Conservation (phyloP, 1,284 basidiomycete genomes). For the Pisolithus thermaeus region DNA sequence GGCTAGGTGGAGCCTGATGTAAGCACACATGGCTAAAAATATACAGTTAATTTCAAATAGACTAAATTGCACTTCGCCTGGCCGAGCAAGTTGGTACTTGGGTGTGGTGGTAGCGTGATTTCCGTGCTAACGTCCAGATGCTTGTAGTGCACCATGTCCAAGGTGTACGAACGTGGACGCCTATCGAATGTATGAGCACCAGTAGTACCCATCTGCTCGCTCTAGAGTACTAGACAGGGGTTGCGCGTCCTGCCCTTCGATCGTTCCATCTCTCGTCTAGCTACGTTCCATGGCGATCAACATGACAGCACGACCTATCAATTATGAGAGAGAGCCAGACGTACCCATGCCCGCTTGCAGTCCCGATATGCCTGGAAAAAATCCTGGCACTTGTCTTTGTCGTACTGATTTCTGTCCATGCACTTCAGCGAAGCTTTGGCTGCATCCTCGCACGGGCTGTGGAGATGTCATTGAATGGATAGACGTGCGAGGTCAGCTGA, state of each 20-base stretch:
- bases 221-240: slow-evolving; percentile 10
- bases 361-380: slow-evolving; percentile 75
- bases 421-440: slow-evolving; percentile 70
- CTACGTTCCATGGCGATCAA: slow-evolving; percentile 22
- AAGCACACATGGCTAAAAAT: too few relatives aligned
- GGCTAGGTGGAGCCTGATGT: too few relatives aligned
- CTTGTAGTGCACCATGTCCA: too few relatives aligned
- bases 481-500: background rate
- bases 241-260: slow-evolving; percentile 37
- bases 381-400: slow-evolving; percentile 61
- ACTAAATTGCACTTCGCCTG: too few relatives aligned
- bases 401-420: slow-evolving; percentile 59
- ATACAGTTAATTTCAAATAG: too few relatives aligned
- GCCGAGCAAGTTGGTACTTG: too few relatives aligned
- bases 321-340: slow-evolving; percentile 9
- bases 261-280: slow-evolving; percentile 36
- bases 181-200: too few relatives aligned
- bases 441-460: slow-evolving; percentile 66
- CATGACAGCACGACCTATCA: background rate
- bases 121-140: too few relatives aligned
- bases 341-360: slow-evolving; percentile 72
- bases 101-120: too few relatives aligned
- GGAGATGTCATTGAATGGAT: slow-evolving; percentile 1
- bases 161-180: too few relatives aligned
- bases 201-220: too few relatives aligned